Conservation (phyloP, 768 basidiomycete species). For the Boletus rubroflammeus region DNA sequence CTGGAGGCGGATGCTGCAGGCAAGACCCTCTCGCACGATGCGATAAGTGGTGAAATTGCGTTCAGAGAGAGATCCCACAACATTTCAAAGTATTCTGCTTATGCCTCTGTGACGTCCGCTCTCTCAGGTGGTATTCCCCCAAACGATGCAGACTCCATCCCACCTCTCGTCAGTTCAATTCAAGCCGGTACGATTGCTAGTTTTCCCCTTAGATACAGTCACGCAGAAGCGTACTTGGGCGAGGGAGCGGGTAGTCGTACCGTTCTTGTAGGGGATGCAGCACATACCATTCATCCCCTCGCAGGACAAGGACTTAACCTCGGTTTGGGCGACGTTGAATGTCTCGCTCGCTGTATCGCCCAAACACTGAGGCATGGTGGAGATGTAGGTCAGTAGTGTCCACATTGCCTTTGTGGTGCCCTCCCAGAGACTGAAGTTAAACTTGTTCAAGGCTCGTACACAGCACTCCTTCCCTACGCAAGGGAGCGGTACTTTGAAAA, state of each 20-base stretch:
- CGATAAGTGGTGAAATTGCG: slow-evolving; percentile 58
- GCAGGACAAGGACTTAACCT: slow-evolving; percentile 96
- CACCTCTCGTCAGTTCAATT: slow-evolving; percentile 70
- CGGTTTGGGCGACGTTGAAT: slow-evolving; percentile 83
- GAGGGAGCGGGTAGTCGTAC: slow-evolving; percentile 64
- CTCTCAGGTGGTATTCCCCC: slow-evolving; percentile 53
- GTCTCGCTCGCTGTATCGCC: slow-evolving; percentile 63
- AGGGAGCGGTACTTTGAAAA: slow-evolving; percentile 82
- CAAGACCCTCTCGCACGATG: slow-evolving; percentile 42
- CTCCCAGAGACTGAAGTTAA: not conserved
- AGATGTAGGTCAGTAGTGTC: slow-evolving; percentile 66
- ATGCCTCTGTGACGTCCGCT: slow-evolving; percentile 44
- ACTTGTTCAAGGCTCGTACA: slow-evolving; percentile 57
- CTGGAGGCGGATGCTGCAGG: slow-evolving; percentile 49
- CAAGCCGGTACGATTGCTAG: slow-evolving; percentile 76
- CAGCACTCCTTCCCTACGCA: slow-evolving; percentile 71
- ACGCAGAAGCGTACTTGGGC: slow-evolving; percentile 84
- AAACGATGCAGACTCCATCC: slow-evolving; percentile 56
- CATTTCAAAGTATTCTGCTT: slow-evolving; percentile 61
- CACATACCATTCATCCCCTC: slow-evolving; percentile 91
- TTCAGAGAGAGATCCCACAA: slow-evolving; percentile 74
- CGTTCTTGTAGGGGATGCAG: slow-evolving; percentile 92
- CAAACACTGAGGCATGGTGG: slow-evolving; percentile 57
- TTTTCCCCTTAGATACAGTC: slow-evolving; percentile 85
- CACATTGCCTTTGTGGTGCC: not conserved